Base-by-base conservation (phyloP, 208 protist species). In the Leishmania martiniquensis region DNA sequence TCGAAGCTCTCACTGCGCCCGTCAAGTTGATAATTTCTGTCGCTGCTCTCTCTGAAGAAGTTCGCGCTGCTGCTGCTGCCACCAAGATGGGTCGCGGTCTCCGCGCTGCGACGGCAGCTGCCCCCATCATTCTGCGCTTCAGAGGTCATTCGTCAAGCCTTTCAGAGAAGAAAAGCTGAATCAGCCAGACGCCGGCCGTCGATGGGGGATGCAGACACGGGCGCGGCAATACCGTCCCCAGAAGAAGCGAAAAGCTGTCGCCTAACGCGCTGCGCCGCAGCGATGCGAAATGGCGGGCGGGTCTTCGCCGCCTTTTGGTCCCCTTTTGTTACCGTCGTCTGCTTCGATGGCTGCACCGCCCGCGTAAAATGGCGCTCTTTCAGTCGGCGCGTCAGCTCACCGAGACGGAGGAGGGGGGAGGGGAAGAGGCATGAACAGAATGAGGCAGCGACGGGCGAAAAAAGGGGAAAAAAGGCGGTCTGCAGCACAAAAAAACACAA, bases 1-100 rank as follows among this genome's bases (percentile, higher is more conserved):
- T 73, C 57, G 42, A n/a, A 68, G 45, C 67, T 74, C 25, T 73
- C 29, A 51, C 76, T 69, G n/a, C 47, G 67, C 7, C 68, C 69
- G 55, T 75, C 7, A 42, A 6, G 69, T n/a, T 77, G 51, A 29
- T 55, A 62, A 37, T 10, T 45, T 67, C 32, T 32, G 17, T 76
- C 60, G 52, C 73, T 77, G 77, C 68, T 72, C 69, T 73, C 73
- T 51, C 70, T 87, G 59, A 60, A 74, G 10, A 12, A 52, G 17
- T 55, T 51, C 45, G 34, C 39, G 10, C 75, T 42, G 42, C 52
- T 74, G 62, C 42, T 39, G 57, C 52, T 74, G 62, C 42, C n/a
- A 47, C 42, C 39, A 25, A 37, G 39, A 17, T 32, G 67, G 32
- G 17, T 32, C 45, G 13, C n/a, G 15, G 12, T 39, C 55, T 45